phyloP scores from a whole-genome alignment of 2,329 filamentous ascomycete genomes.

The Epicoccum sorghinum region DNA sequence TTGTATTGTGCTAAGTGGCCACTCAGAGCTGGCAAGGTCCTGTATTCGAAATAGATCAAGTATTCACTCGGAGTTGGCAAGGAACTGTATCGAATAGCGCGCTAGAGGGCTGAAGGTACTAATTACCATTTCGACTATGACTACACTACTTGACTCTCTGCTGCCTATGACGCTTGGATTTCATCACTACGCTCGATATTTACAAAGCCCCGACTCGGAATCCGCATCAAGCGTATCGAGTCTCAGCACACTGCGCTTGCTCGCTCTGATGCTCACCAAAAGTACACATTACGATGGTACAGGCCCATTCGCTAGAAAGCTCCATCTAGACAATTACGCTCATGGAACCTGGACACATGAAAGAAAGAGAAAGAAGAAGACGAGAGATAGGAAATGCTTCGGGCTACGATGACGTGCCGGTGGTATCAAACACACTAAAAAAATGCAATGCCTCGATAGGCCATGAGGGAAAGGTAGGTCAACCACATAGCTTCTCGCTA shows the following conservation, averaged over 20 bases:
- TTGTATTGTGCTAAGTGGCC: no score
- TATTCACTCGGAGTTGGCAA: no score
- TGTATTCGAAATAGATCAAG: no score
- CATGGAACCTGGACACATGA: constrained; percentile 10
- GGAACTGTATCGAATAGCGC: neutral
- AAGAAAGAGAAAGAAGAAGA: constrained; percentile 14
- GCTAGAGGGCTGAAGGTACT: neutral
- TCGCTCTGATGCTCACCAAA: constrained; percentile 8
- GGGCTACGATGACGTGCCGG: constrained; percentile 18
- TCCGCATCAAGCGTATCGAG: constrained; percentile 12
- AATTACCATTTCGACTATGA: constrained; percentile 4
- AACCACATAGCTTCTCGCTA: neutral
- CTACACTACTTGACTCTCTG: constrained; percentile 1
- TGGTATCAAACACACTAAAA: constrained; percentile 22
- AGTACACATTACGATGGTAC: constrained; percentile 21
- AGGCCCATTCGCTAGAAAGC: neutral
- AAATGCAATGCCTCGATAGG: constrained; percentile 5
- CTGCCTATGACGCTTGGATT: neutral
- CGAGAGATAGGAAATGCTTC: constrained; percentile 16
- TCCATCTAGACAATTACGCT: constrained; percentile 12
- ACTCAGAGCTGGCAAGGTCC: no score
- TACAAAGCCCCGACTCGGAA: constrained; percentile 1
- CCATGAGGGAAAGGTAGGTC: constrained; percentile 4
- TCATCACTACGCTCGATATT: constrained; percentile 1
- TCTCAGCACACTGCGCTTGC: neutral